Base-by-base conservation (phyloP, 169 alveolate species). In the Amoebophrya sp. region DNA sequence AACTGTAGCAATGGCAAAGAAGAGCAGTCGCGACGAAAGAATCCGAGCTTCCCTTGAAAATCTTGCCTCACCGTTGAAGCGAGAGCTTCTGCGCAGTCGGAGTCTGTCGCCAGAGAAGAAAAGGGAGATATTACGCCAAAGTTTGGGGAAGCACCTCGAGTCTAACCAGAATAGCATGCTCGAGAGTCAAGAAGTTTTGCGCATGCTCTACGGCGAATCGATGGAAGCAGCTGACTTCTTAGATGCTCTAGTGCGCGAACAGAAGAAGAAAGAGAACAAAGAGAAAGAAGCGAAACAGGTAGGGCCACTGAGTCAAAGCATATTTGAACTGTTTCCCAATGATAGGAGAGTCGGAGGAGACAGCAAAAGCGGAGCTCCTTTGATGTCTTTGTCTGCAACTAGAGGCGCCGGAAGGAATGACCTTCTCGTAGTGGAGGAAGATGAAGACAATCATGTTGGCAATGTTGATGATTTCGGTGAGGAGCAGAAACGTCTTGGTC, bases 181-280 rank as follows among this genome's bases (percentile, higher is more conserved):
- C 38, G 36, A 65, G 33, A 65, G 83, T 26, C 83, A 65, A 10
- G 83, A 65, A 29, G 83, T 65, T 1, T 36, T 65, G 83, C 12
- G 33, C 36, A 65, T 65, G 83, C 83, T 65, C 36, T 65, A 65
- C 83, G 83, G 83, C 33, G 83, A 65, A 36, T 65, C 83, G 39
- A 65, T 65, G 83, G 83, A 65, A 36, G 83, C 83, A 10, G 83
- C 83, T 29, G 83, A 65, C 1, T 65, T 65, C 26, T 18, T 47
- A n/a, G n/a, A n/a, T n/a, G n/a, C n/a, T n/a, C n/a, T n/a, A n/a
- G n/a, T n/a, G n/a, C n/a, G n/a, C n/a, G n/a, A n/a, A n/a, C n/a
- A n/a, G n/a, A n/a, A n/a, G n/a, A n/a, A n/a, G n/a, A n/a, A n/a
- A n/a, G n/a, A n/a, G n/a, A n/a, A n/a, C n/a, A n/a, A n/a, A n/a